Conservation (phyloP, 139 green algal species). For the Chlamydomonas schloesseri region DNA sequence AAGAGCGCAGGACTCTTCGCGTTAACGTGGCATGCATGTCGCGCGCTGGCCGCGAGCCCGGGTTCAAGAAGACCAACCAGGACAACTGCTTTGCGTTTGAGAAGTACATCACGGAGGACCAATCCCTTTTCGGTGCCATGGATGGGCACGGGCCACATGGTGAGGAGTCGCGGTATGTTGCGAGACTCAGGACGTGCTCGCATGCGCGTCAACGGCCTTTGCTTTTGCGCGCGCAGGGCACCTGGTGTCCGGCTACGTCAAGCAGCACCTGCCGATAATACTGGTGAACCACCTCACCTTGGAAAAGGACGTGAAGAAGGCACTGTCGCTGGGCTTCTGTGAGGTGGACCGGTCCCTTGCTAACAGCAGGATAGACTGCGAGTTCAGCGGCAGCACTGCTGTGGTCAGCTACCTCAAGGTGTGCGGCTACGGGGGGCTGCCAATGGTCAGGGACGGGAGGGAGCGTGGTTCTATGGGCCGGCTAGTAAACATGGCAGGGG, state of each 20-base stretch:
- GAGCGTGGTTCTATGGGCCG: no score
- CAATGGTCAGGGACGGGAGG: no score
- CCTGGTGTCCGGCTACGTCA: conserved; percentile 82
- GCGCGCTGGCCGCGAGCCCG: conserved; percentile 79
- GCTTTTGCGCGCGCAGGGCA: conserved; percentile 65
- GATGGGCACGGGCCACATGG: conserved; percentile 90
- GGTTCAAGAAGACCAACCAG: conserved; percentile 91
- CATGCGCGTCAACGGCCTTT: no score
- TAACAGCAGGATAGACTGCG: conserved; percentile 74
- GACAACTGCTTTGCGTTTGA: conserved; percentile 91
- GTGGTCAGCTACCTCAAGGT: conserved; percentile 79
- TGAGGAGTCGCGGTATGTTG: no score
- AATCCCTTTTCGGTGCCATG: conserved; percentile 86
- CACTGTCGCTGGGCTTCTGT: conserved; percentile 71
- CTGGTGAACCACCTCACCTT: conserved; percentile 78
- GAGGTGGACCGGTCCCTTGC: conserved; percentile 73
- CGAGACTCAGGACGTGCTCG: no score
- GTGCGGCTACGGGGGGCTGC: background rate
- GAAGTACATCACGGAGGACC: conserved; percentile 81
- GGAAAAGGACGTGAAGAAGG: conserved; percentile 59
- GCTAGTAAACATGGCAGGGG: no score
- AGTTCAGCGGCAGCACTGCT: conserved; percentile 89
- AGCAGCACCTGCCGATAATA: conserved; percentile 80
- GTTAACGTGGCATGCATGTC: conserved; percentile 83
- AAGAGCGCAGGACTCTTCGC: conserved; percentile 39